Evolutionary conservation across 805 yeast genomes (phyloP), one percentile per base, ranked within the genome.

Genomic region (Cyberlindnera japonica): DNA sequence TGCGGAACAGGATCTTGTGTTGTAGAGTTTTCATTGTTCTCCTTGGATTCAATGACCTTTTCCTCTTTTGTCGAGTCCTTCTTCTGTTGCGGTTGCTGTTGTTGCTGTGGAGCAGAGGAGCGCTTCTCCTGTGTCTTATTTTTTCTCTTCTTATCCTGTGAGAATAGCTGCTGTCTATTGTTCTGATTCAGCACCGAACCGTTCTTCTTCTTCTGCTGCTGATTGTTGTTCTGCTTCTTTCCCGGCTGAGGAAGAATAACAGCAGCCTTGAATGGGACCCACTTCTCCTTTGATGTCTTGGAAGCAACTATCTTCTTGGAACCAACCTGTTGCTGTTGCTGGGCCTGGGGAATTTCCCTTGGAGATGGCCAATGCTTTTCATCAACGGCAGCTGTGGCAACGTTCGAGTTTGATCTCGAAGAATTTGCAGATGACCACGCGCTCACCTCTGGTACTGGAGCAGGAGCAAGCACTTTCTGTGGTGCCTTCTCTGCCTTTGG

Each of bases 191-290:
- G 32, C 33, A 28, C 44, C 7, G 17, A 9, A 15, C 30, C 30
- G 35, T 33, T 46, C 36, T 48, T 50, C 18, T 44, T 48, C n/a
- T 25, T 50, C 23, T 35, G 38, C 5, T 35, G 38, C n/a, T 42
- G 42, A 32, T 34, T 30, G 33, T 34, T 37, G 27, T 50, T 37
- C 40, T 46, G 37, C 38, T 50, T 53, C 40, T 47, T 35, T 23
- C 47, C 48, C 11, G 65, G 58, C 39, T 55, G 58, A 16, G 72
- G 65, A 29, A 74, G 65, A 20, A 71, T 72, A 35, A 74, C 75
- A 30, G 75, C 63, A 20, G 78, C 84, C 50, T 77, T 72, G 58
- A 74, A 77, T n/a, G 87, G 87, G 28, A 80, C 74, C 86, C 87
- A 81, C 58, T 82, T 83, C 53, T 77, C 83, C 53, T 75, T 78